Percentiles rank a stretch among this genome's conserved stretches.
These are phyloP conservation scores for Diversispora eburnea DNA, from an alignment of 192 early-diverging fungal species.

Conservation along the genomic window DNA sequence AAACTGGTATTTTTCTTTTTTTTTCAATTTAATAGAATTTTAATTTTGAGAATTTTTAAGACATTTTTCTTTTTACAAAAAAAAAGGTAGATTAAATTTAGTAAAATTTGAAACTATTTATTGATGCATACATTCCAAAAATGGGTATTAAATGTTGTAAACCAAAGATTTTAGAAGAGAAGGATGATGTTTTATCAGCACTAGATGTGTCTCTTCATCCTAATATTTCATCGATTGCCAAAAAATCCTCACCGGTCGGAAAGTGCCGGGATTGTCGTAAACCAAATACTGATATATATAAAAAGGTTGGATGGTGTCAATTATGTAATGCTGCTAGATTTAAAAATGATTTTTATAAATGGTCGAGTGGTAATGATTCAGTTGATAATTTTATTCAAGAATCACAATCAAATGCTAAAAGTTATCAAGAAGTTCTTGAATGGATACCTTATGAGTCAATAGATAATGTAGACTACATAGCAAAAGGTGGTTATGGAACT, in stretches of 20 bases:
- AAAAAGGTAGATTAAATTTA: too few species aligned
- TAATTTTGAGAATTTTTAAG: too few species aligned
- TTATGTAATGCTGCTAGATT: conserved; percentile 16
- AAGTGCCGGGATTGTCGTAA: neutral
- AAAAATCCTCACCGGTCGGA: neutral
- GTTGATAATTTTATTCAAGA: conserved; percentile 20
- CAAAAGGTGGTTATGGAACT: conserved; percentile 5
- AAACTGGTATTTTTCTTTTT: too few species aligned
- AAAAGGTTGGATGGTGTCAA: conserved; percentile 14
- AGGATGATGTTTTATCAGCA: too few species aligned
- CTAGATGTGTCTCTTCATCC: too few species aligned
- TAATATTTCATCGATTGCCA: neutral
- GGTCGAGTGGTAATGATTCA: conserved; percentile 2
- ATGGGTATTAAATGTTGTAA: neutral
- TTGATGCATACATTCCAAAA: too few species aligned
- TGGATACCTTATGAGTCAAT: conserved; percentile 12
- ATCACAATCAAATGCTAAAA: conserved; percentile 15
- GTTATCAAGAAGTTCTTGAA: conserved; percentile 15
- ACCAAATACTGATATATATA: conserved; percentile 15
- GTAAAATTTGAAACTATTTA: too few species aligned
- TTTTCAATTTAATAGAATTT: too few species aligned
- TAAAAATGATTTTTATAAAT: neutral
- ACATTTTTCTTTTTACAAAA: too few species aligned
- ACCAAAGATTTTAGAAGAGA: neutral
- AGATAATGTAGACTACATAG: neutral